Conservation (phyloP, 2,329 filamentous ascomycete genomes). For the Verruconis gallopava region DNA sequence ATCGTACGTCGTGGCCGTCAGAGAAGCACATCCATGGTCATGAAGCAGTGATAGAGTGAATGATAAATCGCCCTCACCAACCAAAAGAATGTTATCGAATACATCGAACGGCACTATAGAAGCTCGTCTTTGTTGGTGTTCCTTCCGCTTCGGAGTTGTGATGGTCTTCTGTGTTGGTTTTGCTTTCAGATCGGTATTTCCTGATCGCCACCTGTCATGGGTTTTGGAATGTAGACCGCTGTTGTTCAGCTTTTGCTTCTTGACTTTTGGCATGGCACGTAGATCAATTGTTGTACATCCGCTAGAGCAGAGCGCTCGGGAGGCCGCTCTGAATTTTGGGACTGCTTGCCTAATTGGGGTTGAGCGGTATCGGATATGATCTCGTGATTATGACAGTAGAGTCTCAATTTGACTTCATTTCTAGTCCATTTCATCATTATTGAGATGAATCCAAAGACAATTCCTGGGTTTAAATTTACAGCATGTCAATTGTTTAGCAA, state of each 20-base stretch:
- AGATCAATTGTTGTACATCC: too few relatives aligned
- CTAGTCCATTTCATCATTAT: too few relatives aligned
- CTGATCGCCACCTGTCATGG: not conserved
- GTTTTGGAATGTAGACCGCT: not conserved
- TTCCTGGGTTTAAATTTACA: too few relatives aligned
- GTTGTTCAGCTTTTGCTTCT: not conserved
- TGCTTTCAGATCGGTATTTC: not conserved
- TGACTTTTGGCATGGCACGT: not conserved
- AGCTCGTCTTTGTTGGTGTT: not conserved
- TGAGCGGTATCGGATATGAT: not conserved
- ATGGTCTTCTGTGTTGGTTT: not conserved
- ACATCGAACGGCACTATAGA: conserved; percentile 7
- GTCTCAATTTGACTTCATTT: too few relatives aligned
- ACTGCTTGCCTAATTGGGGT: not conserved
- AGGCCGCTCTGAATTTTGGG: not conserved
- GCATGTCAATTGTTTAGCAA: too few relatives aligned
- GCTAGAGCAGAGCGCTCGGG: not conserved
- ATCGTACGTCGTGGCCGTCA: conserved; percentile 61
- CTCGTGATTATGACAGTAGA: too few relatives aligned
- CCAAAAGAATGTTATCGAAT: conserved; percentile 6
- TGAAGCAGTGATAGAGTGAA: conserved; percentile 56
- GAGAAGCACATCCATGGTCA: conserved; percentile 51
- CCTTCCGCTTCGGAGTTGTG: not conserved
- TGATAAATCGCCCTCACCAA: conserved; percentile 50
- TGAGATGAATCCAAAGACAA: too few relatives aligned